These are phyloP conservation scores for Striga hermonthica DNA, from an alignment of 305 asterid species.

Conservation along the genomic window DNA sequence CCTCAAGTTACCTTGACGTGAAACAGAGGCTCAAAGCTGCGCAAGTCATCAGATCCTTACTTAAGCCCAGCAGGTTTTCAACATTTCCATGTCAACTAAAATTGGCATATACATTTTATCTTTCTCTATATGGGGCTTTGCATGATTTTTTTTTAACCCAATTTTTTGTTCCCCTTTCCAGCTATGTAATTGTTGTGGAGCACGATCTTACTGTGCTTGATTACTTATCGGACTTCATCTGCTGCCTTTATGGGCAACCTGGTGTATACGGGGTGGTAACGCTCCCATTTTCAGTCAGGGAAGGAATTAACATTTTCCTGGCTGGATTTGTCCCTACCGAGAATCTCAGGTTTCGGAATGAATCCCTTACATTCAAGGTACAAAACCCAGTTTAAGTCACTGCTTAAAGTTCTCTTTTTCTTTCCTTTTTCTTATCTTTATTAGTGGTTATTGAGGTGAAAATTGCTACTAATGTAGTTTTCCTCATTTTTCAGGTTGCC, in stretches of 20 bases:
- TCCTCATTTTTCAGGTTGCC: slow-evolving; percentile 55
- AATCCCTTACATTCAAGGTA: slow-evolving; percentile 74
- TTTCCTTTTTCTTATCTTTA: too few relatives aligned
- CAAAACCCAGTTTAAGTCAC: neutral
- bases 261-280: slow-evolving; percentile 89
- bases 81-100: neutral
- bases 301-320: slow-evolving; percentile 80
- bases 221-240: slow-evolving; percentile 79
- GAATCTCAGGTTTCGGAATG: slow-evolving; percentile 75
- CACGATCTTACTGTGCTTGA: slow-evolving; percentile 83
- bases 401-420: neutral
- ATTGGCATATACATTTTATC: neutral
- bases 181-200: slow-evolving; percentile 80
- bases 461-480: slow-evolving; percentile 12
- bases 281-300: slow-evolving; percentile 83
- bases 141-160: too few relatives aligned
- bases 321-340: slow-evolving; percentile 89
- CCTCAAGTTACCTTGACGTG: slow-evolving; percentile 21
- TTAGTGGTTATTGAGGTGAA: slow-evolving; percentile 15
- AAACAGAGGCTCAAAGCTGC: slow-evolving; percentile 22
- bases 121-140: neutral
- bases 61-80: slow-evolving; percentile 1
- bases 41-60: slow-evolving; percentile 11
- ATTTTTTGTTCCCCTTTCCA: slow-evolving; percentile 25
- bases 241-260: slow-evolving; percentile 84